A percentile compares a stretch with the other conserved stretches of the same genome.
phyloP scores from a whole-genome alignment of 2,329 filamentous ascomycete genomes.

The Colletotrichum caudatum region DNA sequence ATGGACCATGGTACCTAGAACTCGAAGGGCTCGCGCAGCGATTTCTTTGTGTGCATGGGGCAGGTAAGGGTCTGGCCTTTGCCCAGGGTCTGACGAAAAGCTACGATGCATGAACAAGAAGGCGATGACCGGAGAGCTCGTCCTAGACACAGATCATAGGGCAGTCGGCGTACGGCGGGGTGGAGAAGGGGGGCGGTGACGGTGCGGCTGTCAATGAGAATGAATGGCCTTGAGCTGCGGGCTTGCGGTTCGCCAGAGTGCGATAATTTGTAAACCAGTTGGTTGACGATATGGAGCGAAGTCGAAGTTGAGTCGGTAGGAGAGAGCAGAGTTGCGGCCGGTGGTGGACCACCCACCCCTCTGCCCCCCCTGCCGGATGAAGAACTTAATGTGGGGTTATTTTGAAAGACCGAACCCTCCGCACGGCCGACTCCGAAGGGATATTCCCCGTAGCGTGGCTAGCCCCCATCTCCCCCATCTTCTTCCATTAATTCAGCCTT shows the following conservation, averaged over 20 bases:
- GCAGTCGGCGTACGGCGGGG: constrained; percentile 3
- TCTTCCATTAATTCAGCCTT: constrained; percentile 7
- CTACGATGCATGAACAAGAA: constrained; percentile 27
- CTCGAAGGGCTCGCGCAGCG: background rate
- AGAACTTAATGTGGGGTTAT: constrained; percentile 25
- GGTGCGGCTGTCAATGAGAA: background rate
- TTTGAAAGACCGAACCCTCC: background rate
- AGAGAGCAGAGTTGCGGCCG: background rate
- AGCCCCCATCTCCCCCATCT: background rate
- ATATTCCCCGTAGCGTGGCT: background rate
- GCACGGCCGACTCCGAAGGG: constrained; percentile 32
- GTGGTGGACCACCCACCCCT: background rate
- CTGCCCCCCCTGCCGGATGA: background rate
- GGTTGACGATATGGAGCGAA: constrained; percentile 10
- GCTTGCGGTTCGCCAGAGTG: constrained; percentile 31
- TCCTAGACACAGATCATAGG: background rate
- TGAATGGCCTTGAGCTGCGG: background rate
- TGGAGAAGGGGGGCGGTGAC: background rate
- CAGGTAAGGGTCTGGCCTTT: constrained; percentile 11
- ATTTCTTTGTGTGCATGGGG: background rate
- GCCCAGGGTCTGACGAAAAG: constrained; percentile 15
- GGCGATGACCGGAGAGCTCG: constrained; percentile 17
- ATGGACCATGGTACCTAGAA: background rate
- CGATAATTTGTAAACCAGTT: constrained; percentile 13
- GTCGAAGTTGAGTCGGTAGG: constrained; percentile 23